Conservation (phyloP, 2,329 filamentous ascomycete genomes). For the Elsinoe arachidis region DNA sequence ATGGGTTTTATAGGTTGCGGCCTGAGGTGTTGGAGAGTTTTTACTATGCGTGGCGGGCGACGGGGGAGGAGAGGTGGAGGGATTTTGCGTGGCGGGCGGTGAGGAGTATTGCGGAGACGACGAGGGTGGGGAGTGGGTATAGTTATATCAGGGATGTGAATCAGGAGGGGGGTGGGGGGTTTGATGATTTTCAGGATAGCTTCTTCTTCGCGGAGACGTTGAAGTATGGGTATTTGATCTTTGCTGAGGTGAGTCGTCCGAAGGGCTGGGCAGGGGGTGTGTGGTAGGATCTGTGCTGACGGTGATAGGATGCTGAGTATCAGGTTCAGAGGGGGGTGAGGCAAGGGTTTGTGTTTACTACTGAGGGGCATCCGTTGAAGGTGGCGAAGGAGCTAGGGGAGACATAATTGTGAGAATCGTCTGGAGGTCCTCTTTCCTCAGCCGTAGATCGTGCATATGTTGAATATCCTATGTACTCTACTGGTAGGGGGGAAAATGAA, state of each 20-base stretch:
- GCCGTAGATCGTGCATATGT: not conserved
- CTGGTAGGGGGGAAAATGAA: too few species aligned
- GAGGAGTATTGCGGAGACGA: slow-evolving; percentile 55
- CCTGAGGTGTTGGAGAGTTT: slow-evolving; percentile 72
- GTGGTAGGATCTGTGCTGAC: slow-evolving; percentile 13
- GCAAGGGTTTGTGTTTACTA: slow-evolving; percentile 55
- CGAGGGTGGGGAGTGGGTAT: slow-evolving; percentile 58
- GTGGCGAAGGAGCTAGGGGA: slow-evolving; percentile 23
- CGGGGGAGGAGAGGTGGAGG: slow-evolving; percentile 65
- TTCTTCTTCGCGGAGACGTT: slow-evolving; percentile 83
- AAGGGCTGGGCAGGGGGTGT: not conserved
- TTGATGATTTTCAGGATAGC: slow-evolving; percentile 68
- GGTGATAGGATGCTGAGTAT: slow-evolving; percentile 48
- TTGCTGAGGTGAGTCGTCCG: slow-evolving; percentile 27
- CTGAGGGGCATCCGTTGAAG: slow-evolving; percentile 54
- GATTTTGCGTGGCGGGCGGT: slow-evolving; percentile 81
- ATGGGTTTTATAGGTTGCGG: slow-evolving; percentile 57
- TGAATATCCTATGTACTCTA: not conserved
- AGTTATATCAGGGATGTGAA: slow-evolving; percentile 60
- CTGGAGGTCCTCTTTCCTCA: not conserved
- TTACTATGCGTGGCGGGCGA: slow-evolving; percentile 80
- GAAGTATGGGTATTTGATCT: slow-evolving; percentile 74
- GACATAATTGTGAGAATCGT: not conserved
- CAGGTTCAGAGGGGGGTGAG: slow-evolving; percentile 43
- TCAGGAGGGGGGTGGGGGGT: slow-evolving; percentile 49